Conservation (phyloP, 2,329 filamentous ascomycete genomes). For the Albophoma yamanashiensis region DNA sequence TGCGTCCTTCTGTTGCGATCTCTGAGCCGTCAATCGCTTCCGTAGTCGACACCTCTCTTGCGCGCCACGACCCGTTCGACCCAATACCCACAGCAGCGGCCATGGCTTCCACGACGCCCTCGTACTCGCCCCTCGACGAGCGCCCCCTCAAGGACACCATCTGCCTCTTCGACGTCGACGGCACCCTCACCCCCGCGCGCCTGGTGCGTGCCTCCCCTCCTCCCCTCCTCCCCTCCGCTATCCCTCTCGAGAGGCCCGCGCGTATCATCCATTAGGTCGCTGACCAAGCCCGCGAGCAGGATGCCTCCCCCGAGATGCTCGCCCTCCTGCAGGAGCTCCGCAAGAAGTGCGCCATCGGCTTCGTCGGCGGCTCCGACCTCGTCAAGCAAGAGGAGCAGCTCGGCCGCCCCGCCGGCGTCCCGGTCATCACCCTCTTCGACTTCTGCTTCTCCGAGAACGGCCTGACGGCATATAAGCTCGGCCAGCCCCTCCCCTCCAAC, state of each 20-base stretch:
- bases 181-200: constrained; percentile 76
- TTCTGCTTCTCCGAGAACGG: constrained; percentile 98
- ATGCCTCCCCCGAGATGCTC: constrained; percentile 72
- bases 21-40: not conserved
- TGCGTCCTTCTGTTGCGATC: not conserved
- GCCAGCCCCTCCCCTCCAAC: constrained; percentile 61
- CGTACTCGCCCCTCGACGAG: constrained; percentile 66
- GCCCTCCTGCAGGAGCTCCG: constrained; percentile 68
- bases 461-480: constrained; percentile 79
- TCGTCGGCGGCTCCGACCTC: constrained; percentile 86
- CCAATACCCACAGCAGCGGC: constrained; percentile 4
- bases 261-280: not conserved
- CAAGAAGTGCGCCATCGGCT: constrained; percentile 81
- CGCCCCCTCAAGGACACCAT: constrained; percentile 89
- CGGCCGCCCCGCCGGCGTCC: constrained; percentile 47
- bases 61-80: not conserved
- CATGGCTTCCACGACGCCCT: constrained; percentile 30
- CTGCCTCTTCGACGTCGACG: constrained; percentile 92
- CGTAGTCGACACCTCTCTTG: not conserved
- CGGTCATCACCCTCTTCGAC: constrained; percentile 85
- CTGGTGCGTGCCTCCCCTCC: constrained; percentile 39
- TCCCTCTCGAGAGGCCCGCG: too few species aligned
- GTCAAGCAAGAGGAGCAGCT: constrained; percentile 95
- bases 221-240: too few species aligned
- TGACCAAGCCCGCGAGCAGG: constrained; percentile 27